phyloP scores from a whole-genome alignment of 495 filamentous ascomycete genomes.

The Rostrohypoxylon terebratum region DNA sequence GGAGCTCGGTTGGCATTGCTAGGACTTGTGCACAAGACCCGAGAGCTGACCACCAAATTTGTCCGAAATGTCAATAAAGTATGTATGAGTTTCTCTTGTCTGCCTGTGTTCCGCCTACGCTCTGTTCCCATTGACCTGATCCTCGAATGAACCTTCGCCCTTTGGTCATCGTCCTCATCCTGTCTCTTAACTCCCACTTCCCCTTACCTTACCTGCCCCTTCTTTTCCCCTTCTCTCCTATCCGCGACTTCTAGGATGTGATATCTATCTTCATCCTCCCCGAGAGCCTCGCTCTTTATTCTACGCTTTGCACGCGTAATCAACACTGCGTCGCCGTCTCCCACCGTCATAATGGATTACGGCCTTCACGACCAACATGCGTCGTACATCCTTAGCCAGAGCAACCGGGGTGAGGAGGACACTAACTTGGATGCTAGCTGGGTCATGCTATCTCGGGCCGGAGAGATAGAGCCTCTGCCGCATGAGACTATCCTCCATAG shows the following conservation, averaged over 20 bases:
- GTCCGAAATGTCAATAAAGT: slow-evolving; percentile 75
- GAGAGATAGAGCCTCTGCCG: slow-evolving; percentile 62
- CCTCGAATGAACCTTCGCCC: slow-evolving; percentile 24
- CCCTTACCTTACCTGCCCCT: slow-evolving; percentile 36
- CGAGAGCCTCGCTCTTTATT: slow-evolving; percentile 46
- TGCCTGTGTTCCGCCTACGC: slow-evolving; percentile 26
- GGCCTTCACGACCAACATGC: slow-evolving; percentile 61
- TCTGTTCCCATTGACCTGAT: slow-evolving; percentile 37
- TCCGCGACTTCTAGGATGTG: slow-evolving; percentile 43
- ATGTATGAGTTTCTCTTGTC: slow-evolving; percentile 55
- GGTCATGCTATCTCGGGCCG: slow-evolving; percentile 64
- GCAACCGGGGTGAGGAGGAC: slow-evolving; percentile 50
- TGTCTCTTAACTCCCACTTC: slow-evolving; percentile 11
- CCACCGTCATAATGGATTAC: slow-evolving; percentile 55
- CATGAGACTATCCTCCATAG: slow-evolving; percentile 62
- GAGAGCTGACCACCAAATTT: slow-evolving; percentile 59
- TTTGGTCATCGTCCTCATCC: slow-evolving; percentile 23
- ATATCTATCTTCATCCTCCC: slow-evolving; percentile 42
- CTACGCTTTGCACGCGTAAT: slow-evolving; percentile 24
- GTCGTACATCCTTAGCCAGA: slow-evolving; percentile 51
- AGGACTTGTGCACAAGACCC: slow-evolving; percentile 48
- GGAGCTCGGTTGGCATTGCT: slow-evolving; percentile 48
- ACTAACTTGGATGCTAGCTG: slow-evolving; percentile 63
- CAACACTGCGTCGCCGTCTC: slow-evolving; percentile 19
- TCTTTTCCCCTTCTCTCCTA: slow-evolving; percentile 25